These are phyloP conservation scores for Tolypocladium sp. DNA, from an alignment of 2,329 filamentous ascomycete species.

Conservation along the genomic window DNA sequence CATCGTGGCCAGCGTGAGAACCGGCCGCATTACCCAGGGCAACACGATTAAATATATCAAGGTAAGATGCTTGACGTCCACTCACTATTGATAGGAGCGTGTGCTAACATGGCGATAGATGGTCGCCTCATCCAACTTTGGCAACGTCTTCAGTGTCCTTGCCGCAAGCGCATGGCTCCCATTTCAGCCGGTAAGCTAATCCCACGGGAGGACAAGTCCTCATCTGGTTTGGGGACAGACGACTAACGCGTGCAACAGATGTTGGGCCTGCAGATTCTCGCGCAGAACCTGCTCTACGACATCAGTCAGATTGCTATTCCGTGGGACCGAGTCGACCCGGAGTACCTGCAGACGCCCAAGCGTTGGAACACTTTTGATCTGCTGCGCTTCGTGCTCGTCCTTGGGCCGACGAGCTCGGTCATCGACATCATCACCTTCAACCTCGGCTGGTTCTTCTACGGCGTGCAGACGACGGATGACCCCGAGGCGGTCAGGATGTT, in stretches of 20 bases:
- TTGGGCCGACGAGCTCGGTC: conserved; percentile 17
- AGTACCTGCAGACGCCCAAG: conserved; percentile 15
- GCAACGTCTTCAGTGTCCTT: neutral
- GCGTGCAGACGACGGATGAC: conserved; percentile 8
- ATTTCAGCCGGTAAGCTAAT: conserved; percentile 9
- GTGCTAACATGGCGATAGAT: conserved; percentile 8
- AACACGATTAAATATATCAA: conserved; percentile 20
- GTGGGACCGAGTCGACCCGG: conserved; percentile 16
- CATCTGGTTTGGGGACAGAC: too few species aligned
- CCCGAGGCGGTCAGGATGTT: conserved; percentile 6
- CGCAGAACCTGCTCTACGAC: conserved; percentile 19
- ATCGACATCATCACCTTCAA: conserved; percentile 16
- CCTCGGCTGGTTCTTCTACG: conserved; percentile 14
- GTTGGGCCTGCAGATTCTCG: conserved; percentile 15
- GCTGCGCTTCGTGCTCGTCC: conserved; percentile 16
- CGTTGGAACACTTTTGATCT: conserved; percentile 16
- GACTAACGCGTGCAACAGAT: too few species aligned
- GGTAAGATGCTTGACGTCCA: too few species aligned
- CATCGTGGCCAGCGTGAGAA: conserved; percentile 14
- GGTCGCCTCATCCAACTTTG: conserved; percentile 20
- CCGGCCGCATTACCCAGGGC: conserved; percentile 15
- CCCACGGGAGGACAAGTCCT: too few species aligned
- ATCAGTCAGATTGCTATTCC: conserved; percentile 19
- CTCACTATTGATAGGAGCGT: too few species aligned
- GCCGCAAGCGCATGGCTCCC: conserved; percentile 18